These are phyloP conservation scores for Cucurbita maxima DNA, from an alignment of 306 rosid genomes.

Conservation along the genomic window DNA sequence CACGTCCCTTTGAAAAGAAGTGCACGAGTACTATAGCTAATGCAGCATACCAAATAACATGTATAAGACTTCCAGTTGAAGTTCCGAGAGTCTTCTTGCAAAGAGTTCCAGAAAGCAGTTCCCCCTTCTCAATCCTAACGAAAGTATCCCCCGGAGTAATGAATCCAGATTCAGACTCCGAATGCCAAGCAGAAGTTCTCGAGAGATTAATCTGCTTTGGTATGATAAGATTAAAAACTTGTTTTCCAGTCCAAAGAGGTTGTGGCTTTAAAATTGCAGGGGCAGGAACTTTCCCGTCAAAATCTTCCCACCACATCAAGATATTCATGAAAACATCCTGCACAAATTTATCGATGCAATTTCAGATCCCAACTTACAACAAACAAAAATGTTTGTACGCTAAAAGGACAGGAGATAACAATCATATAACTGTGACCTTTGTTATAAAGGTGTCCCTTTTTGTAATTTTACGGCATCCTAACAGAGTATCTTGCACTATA, in stretches of 20 bases:
- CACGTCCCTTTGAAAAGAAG: not conserved
- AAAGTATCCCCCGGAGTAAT: conserved; percentile 90
- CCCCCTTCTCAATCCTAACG: conserved; percentile 95
- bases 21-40: not conserved
- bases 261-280: conserved; percentile 92
- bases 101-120: conserved; percentile 79
- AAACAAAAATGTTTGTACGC: not conserved
- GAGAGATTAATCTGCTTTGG: conserved; percentile 85
- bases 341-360: not conserved
- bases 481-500: conserved; percentile 83
- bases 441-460: conserved; percentile 91
- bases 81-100: conserved; percentile 96
- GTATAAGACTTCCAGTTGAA: conserved; percentile 91
- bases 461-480: conserved; percentile 92
- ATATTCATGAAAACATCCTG: conserved; percentile 99
- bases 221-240: conserved; percentile 91
- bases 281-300: conserved; percentile 91
- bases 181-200: conserved; percentile 85
- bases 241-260: conserved; percentile 97
- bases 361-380: conserved; percentile 11
- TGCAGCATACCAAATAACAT: conserved; percentile 68
- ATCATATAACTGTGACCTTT: conserved; percentile 35
- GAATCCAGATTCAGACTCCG: conserved; percentile 55
- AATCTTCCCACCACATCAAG: conserved; percentile 99
- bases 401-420: not conserved